A percentile compares a stretch with the other conserved stretches of the same genome.
phyloP scores from a whole-genome alignment of 441 rosid genomes.

The Brassica balearica region DNA sequence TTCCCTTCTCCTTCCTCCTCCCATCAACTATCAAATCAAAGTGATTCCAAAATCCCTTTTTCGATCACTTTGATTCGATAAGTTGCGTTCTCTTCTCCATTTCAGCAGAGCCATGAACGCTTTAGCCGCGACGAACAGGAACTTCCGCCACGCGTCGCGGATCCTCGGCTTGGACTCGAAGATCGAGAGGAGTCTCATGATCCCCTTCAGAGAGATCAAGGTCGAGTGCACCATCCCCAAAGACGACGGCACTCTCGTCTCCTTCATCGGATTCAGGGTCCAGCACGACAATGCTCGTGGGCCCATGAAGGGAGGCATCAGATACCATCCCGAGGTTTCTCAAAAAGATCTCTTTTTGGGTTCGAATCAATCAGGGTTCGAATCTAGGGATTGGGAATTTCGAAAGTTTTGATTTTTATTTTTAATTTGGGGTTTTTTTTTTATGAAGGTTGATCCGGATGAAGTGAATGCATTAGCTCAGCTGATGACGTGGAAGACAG shows the following conservation, averaged over 20 bases:
- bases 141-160: slow-evolving; percentile 84
- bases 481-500: slow-evolving; percentile 99
- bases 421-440: background rate
- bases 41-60: background rate
- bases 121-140: slow-evolving; percentile 89
- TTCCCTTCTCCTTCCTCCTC: slow-evolving; percentile 26
- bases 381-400: slow-evolving; percentile 7
- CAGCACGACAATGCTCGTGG: slow-evolving; percentile 93
- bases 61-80: slow-evolving; percentile 21
- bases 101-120: slow-evolving; percentile 70
- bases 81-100: background rate
- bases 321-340: slow-evolving; percentile 89
- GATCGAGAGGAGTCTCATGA: slow-evolving; percentile 81
- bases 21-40: background rate
- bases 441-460: slow-evolving; percentile 86
- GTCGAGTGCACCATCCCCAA: slow-evolving; percentile 89
- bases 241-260: slow-evolving; percentile 78
- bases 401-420: background rate
- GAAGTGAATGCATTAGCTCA: slow-evolving; percentile 98
- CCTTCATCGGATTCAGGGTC: slow-evolving; percentile 83
- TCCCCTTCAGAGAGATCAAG: slow-evolving; percentile 96
- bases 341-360: background rate
- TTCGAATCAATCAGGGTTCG: background rate
- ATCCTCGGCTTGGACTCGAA: slow-evolving; percentile 91
- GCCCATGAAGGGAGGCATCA: slow-evolving; percentile 93